phyloP scores from a whole-genome alignment of 2,329 filamentous ascomycete species.

The Xylaria arbuscula region DNA sequence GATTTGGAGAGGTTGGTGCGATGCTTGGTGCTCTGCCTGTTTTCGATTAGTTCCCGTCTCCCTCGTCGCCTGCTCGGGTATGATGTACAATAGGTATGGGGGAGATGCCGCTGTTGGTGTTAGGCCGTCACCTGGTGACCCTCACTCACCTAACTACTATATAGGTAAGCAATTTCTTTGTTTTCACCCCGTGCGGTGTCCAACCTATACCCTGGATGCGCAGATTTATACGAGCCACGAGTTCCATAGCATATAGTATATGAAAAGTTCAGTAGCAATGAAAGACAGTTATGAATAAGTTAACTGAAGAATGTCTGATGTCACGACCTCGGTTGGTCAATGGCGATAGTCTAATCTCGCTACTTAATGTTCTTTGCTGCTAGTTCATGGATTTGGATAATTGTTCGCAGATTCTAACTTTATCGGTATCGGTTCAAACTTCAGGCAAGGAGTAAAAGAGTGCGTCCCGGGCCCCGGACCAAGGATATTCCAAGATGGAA shows the following conservation, averaged over 20 bases:
- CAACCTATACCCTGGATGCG: neutral
- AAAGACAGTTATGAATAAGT: neutral
- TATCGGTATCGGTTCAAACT: no score
- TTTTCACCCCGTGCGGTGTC: neutral
- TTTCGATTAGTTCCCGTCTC: constrained; percentile 34
- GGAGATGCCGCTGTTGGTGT: constrained; percentile 33
- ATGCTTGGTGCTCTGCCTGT: constrained; percentile 53
- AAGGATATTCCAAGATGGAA: no score
- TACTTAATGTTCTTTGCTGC: no score
- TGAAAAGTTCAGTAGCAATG: neutral
- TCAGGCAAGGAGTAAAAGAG: no score
- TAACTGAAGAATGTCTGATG: no score
- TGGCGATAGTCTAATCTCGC: no score
- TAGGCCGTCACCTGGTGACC: constrained; percentile 5
- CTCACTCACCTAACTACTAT: neutral
- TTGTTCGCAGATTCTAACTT: no score
- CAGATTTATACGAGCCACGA: neutral
- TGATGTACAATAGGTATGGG: constrained; percentile 26
- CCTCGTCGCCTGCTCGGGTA: constrained; percentile 29
- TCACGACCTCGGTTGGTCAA: no score
- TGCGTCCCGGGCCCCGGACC: no score
- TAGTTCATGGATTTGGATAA: no score
- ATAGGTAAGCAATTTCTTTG: no score
- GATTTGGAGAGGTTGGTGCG: constrained; percentile 61
- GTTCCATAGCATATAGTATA: neutral